Base-by-base conservation (phyloP, 169 alveolate genomes). In the Plasmodium blacklocki region DNA sequence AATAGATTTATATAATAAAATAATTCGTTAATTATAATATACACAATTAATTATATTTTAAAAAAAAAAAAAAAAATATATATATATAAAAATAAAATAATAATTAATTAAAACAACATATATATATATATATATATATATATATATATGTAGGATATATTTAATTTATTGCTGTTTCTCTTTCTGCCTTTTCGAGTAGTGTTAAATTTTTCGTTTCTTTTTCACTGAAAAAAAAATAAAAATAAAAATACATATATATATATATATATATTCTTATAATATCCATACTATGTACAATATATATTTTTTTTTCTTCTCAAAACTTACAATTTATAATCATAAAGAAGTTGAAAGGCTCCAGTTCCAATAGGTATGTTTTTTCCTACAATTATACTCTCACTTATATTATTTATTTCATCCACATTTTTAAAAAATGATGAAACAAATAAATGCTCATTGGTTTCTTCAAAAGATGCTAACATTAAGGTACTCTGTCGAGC, bases 381-480 rank as follows among this genome's bases (percentile, higher is more conserved):
- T 39, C 99, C 99, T 97, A 97, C 96, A 89, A 98, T 98, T 92
- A 98, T 98, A 88, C 99, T 96, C 94, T 98, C 99, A 89, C 98
- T 95, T 47, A 98, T 99, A 29, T 99, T 99, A 62, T 92, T 94
- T 47, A 98, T 97, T 23, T 96, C 97, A 88, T 98, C 99, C 18
- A 90, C 95, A 67, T 95, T 94, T 86, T 97, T 95, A 75, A 95
- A 98, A 12, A 97, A 96, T 0, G 99, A 99, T 2, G 99, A 99
- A 91, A 98, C 99, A 91, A 98, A 98, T 73, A 99, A 94, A 88
- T 97, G 98, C 68, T 99, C 99, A 64, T 97, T 98, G 14, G 99
- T 99, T 93, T 98, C 98, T 95, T 99, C 99, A 93, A 99, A 99
- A 66, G 99, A 97, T 6, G 99, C 99, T 67, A 98, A 95, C 99